Evolutionary conservation across 2,329 filamentous ascomycete genomes (phyloP).

Genomic region (Plectosphaerella sp.): DNA sequence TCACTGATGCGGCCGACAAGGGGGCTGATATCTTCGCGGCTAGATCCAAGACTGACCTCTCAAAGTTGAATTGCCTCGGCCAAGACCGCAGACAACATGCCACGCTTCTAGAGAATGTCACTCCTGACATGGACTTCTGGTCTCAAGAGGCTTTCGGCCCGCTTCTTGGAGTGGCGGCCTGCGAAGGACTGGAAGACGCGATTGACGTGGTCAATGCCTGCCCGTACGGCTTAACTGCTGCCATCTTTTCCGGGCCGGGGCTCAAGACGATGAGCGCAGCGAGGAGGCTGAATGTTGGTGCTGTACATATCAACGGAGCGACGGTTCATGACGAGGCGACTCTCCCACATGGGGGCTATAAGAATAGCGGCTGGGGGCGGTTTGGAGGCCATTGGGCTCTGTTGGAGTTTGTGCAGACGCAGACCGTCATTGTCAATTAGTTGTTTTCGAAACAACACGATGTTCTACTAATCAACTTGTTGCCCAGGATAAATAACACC

Average conservation of each 20-base stretch:
- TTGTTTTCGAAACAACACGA: not conserved
- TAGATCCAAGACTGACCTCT: not conserved
- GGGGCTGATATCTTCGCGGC: not conserved
- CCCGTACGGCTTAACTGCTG: slow-evolving; percentile 14
- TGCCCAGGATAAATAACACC: no score
- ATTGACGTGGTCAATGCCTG: slow-evolving; percentile 10
- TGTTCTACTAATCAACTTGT: not conserved
- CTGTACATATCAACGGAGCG: slow-evolving; percentile 15
- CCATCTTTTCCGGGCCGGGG: slow-evolving; percentile 9
- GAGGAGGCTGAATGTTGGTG: slow-evolving; percentile 9
- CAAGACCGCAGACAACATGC: not conserved
- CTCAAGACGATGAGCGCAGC: slow-evolving; percentile 5
- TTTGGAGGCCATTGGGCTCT: slow-evolving; percentile 12
- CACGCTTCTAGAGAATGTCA: slow-evolving; percentile 11
- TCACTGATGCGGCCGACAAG: not conserved
- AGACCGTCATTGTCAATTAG: slow-evolving; percentile 5
- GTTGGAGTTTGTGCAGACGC: slow-evolving; percentile 7
- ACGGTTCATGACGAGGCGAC: slow-evolving; percentile 16
- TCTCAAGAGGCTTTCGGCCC: slow-evolving; percentile 15
- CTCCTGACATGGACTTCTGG: slow-evolving; percentile 11
- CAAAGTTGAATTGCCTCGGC: not conserved
- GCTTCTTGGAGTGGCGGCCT: slow-evolving; percentile 8
- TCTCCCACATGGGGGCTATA: slow-evolving; percentile 16
- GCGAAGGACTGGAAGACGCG: slow-evolving; percentile 10
- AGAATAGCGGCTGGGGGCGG: slow-evolving; percentile 16